phyloP scores from a whole-genome alignment of 805 yeast genomes.

The Cyberlindnera petersonii region DNA sequence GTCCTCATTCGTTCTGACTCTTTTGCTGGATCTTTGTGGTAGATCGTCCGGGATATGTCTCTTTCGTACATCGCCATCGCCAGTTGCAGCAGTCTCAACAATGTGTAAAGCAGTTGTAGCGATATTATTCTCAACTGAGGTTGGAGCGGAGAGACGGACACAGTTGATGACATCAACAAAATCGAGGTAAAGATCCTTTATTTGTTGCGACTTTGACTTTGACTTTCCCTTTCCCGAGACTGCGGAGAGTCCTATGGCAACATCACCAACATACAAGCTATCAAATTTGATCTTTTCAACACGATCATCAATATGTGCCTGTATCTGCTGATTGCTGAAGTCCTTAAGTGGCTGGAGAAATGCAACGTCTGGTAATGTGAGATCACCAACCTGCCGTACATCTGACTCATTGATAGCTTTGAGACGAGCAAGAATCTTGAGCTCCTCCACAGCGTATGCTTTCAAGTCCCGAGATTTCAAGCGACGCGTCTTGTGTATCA shows the following conservation, averaged over 20 bases:
- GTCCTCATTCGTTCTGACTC: constrained; percentile 33
- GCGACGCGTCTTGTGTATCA: constrained; percentile 24
- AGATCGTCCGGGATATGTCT: constrained; percentile 21
- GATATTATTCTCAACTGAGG: not conserved
- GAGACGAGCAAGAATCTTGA: constrained; percentile 4
- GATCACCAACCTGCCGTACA: not conserved
- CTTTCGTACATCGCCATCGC: not conserved
- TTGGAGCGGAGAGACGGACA: constrained; percentile 27
- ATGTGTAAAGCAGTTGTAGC: no score
- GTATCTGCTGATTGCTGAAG: constrained; percentile 7
- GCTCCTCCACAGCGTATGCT: constrained; percentile 15
- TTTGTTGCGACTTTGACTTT: constrained; percentile 30
- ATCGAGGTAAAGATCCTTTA: constrained; percentile 49
- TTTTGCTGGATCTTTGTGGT: constrained; percentile 37
- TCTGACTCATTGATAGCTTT: not conserved
- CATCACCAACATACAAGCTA: constrained; percentile 29
- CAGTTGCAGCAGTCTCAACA: not conserved
- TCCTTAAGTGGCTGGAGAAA: constrained; percentile 20
- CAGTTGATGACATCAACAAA: constrained; percentile 46
- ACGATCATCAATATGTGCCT: constrained; percentile 14
- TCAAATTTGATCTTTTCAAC: constrained; percentile 12
- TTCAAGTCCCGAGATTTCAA: constrained; percentile 9
- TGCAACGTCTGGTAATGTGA: constrained; percentile 12
- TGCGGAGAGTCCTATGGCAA: constrained; percentile 25
- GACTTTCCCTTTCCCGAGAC: constrained; percentile 34